Base-by-base conservation (phyloP, 441 rosid species). In the Geranium incanum region DNA sequence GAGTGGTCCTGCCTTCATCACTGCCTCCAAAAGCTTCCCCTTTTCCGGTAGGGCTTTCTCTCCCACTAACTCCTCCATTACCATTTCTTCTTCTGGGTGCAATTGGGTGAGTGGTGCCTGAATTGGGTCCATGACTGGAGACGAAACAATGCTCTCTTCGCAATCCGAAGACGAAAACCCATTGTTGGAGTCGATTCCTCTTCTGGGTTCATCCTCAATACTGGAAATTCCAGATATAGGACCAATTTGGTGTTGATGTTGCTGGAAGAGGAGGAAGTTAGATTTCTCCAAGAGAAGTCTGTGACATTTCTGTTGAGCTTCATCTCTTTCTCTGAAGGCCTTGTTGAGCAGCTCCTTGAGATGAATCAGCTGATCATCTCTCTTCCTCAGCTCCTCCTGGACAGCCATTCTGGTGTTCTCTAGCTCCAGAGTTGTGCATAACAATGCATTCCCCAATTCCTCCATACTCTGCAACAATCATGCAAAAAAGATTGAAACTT, bases 121-220 rank as follows among this genome's bases (percentile, higher is more conserved):
- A 72, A 81, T 82, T 72, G 77, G 75, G 68, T 78, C 86, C 39
- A 73, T 71, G 70, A 74, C 71, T 0, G 88, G 81, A 19, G 95
- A 90, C 9, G 99, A 91, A 69, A 94, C 97, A 23, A 86, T 88
- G 88, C 95, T 92, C 76, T 92, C 97, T 63, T 94, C 97, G 19
- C 97, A 88, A 65, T 94, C 97, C 0, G 99, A 90, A 28, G 85
- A 83, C 1, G 79, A 86, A 76, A 88, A 80, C 36, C 84, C 88
- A 75, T 81, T 67, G 82, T 83, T 76, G 66, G 82, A 81, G 72
- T 81, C 85, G 16, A 78, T 78, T 65, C 74, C 82, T 73, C 78
- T 72, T 71, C 81, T 80, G 43, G 85, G 88, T 33, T 88, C 90
- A 6, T 76, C 88, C 43, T 80, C 85, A 64, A 88, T 71, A 80